phyloP scores from a whole-genome alignment of 805 yeast genomes.

The Yamadazyma nakazawae region DNA sequence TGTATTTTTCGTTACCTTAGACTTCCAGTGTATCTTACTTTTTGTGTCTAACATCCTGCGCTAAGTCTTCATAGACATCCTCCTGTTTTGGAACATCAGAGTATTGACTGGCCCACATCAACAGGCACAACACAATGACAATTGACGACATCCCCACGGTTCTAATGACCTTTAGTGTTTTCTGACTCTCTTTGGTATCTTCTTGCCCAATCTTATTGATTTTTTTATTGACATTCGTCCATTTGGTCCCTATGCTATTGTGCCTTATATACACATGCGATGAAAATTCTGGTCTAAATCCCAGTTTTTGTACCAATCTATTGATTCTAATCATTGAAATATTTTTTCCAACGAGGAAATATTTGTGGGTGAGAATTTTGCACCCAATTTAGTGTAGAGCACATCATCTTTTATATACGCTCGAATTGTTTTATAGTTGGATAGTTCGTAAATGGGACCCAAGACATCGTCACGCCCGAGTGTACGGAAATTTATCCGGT shows the following conservation, averaged over 20 bases:
- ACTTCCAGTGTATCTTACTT: not conserved
- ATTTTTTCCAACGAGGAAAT: slow-evolving; percentile 1
- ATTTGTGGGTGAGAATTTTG: slow-evolving; percentile 10
- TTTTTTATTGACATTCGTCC: slow-evolving; percentile 5
- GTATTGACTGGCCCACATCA: slow-evolving; percentile 25
- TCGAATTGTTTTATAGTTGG: not conserved
- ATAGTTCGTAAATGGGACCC: slow-evolving; percentile 3
- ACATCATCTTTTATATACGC: slow-evolving; percentile 62
- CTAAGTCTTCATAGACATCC: slow-evolving; percentile 15
- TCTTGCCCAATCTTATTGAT: slow-evolving; percentile 34
- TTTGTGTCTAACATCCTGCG: slow-evolving; percentile 20
- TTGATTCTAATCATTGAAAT: not conserved
- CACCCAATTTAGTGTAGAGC: slow-evolving; percentile 41
- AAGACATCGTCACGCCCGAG: slow-evolving; percentile 11
- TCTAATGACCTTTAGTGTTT: slow-evolving; percentile 23
- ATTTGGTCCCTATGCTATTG: not conserved
- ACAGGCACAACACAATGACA: slow-evolving; percentile 24
- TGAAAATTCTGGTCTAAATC: not conserved
- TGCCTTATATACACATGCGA: not conserved
- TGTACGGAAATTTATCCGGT: slow-evolving; percentile 41
- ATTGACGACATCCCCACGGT: slow-evolving; percentile 25
- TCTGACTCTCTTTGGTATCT: slow-evolving; percentile 26
- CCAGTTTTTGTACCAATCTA: not conserved
- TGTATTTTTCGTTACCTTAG: not conserved
- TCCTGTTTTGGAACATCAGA: slow-evolving; percentile 11